Base-by-base conservation (phyloP, 1,139 yeast genomes). In the Waltiozyma sp. region DNA sequence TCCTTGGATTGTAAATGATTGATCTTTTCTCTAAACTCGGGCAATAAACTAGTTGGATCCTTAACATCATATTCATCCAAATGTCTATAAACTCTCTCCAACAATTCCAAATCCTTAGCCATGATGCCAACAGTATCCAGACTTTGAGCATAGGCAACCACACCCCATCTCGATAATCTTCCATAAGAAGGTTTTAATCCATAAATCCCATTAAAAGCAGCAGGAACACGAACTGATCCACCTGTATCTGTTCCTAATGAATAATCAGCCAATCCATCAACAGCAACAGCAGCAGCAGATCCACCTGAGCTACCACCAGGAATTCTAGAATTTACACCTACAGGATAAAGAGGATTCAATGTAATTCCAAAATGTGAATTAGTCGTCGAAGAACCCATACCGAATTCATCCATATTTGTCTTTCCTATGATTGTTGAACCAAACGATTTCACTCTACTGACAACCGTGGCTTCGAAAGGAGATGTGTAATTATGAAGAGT, bases 231-330 rank as follows among this genome's bases (percentile, higher is more conserved):
- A 1, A 91, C 87, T 0, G 96, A 87, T 0, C 99, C 99, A 4
- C 99, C 99, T 0, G 99, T 91, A 56, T 91, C 99, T 0, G 97
- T 85, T 0, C 98, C 99, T 38, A 93, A 62, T 1, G 86, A 72
- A 47, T 80, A 79, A 55, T 82, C 85, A 26, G 79, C 83, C 51
- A 78, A 57, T 1, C 66, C 79, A 0, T 80, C 75, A 2, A 89
- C 80, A 11, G 37, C 37, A 2, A 89, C 95, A 0, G 94, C 84
- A 1, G 95, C 95, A 0, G 97, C 97, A 40, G 94, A 76, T 0
- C 98, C 98, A 11, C 97, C 96, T 4, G 96, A 86, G 0, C 96
- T 88, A 0, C 98, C 98, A 2, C 98, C 98, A 1, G 86, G 69
- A 0, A 84, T 68, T 46, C 65, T 48, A 34, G 52, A 50, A 8